Evolutionary conservation across 805 yeast genomes (phyloP), one percentile per base, ranked within the genome.

Genomic region (Cyberlindnera nakhonratchasimensis): DNA sequence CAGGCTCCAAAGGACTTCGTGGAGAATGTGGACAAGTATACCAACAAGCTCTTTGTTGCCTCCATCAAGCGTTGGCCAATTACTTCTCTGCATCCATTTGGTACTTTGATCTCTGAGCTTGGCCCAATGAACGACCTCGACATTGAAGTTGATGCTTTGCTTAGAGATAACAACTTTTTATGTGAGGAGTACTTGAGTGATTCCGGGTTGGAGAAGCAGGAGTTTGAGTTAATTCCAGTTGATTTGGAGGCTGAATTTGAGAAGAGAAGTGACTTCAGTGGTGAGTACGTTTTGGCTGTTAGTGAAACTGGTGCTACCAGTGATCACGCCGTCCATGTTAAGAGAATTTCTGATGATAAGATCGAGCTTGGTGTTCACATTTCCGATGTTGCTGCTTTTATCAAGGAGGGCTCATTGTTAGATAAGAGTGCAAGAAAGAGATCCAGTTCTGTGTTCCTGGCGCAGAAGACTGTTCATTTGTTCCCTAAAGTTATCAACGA

Each of bases 31-130:
- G 95, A 86, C 43, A 74, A 72, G 39, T 93, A 93, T 57, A 73
- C 86, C 0, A 79, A 86, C 59, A 86, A 82, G 54, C 67, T 90
- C 39, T 93, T 91, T 60, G 91, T 93, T 47, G 97, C 98, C 0
- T 85, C 96, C 1, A 91, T 93, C 58, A 93, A 93, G 63, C 82
- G 99, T 64, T 93, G 99, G 99, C 99, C 99, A 58, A 93, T 93
- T 64, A 93, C 99, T 9, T 91, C 98, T 0, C 74, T 93, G 63
- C 99, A 93, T 70, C 99, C 99, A 5, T 93, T 93, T 60, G 99
- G 99, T 55, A 89, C 96, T 23, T 70, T 93, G 43, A 83, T 91
- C 20, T 85, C 90, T 34, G 86, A 86, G 53, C 70, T 93, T 48
- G 99, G 99, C 19, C 74, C 79, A 29, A 79, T 86, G 55, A 86